Conservation (phyloP, 495 filamentous ascomycete genomes). For the Tuber umbilicatum region DNA sequence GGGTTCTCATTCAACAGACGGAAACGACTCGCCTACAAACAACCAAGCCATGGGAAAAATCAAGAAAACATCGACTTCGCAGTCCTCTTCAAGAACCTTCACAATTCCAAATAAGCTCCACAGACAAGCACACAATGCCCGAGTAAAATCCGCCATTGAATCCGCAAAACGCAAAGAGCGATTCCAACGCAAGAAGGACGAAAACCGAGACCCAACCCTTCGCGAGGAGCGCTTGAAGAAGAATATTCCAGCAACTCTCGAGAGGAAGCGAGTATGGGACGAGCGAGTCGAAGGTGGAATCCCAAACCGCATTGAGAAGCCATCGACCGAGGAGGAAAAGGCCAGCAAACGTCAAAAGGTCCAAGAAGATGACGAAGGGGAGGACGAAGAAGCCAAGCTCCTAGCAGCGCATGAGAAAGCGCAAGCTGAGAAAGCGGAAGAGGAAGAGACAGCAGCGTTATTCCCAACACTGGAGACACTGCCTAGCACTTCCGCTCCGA, state of each 20-base stretch:
- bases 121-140: slow-evolving; percentile 66
- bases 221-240: slow-evolving; percentile 60
- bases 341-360: slow-evolving; percentile 42
- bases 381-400: slow-evolving; percentile 53
- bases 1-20: background rate
- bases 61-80: slow-evolving; percentile 36
- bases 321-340: background rate
- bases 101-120: slow-evolving; percentile 62
- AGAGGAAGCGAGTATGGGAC: slow-evolving; percentile 89
- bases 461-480: slow-evolving; percentile 72
- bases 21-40: background rate
- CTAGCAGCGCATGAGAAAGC: slow-evolving; percentile 31
- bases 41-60: slow-evolving; percentile 25
- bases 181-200: slow-evolving; percentile 70
- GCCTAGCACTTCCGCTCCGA: slow-evolving; percentile 48
- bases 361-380: slow-evolving; percentile 47
- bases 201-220: slow-evolving; percentile 73
- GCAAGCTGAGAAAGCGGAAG: slow-evolving; percentile 34
- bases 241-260: slow-evolving; percentile 78
- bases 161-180: slow-evolving; percentile 67
- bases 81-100: slow-evolving; percentile 32
- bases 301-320: slow-evolving; percentile 55
- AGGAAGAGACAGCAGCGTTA: slow-evolving; percentile 38
- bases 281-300: slow-evolving; percentile 66
- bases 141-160: slow-evolving; percentile 67